A percentile compares a stretch with the other conserved stretches of the same genome.
phyloP scores from a whole-genome alignment of 371 early-diverging fungal species.

The Rhizopus stolonifer region DNA sequence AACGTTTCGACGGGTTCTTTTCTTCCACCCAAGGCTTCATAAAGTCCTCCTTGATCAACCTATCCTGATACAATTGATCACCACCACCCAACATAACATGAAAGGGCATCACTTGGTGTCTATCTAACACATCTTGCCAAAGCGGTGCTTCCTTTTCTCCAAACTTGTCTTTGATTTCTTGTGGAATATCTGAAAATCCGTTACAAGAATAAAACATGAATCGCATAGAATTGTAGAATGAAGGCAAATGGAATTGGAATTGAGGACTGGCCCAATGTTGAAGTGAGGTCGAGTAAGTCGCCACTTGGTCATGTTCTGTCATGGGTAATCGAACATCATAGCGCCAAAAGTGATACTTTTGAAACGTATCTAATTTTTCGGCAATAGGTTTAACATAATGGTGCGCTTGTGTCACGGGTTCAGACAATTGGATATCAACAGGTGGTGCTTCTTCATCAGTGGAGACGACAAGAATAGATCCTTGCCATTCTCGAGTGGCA shows the following conservation, averaged over 20 bases:
- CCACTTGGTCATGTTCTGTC: slow-evolving; percentile 15
- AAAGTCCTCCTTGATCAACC: slow-evolving; percentile 48
- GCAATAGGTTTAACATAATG: slow-evolving; percentile 6
- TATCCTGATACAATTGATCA: slow-evolving; percentile 81
- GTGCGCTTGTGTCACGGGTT: not conserved
- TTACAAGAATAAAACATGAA: slow-evolving; percentile 47
- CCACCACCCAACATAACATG: slow-evolving; percentile 85
- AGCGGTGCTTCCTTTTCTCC: slow-evolving; percentile 60
- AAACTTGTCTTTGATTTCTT: slow-evolving; percentile 50
- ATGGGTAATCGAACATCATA: slow-evolving; percentile 28
- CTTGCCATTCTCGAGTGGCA: slow-evolving; percentile 27
- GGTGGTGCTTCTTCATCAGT: slow-evolving; percentile 27
- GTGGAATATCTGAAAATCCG: slow-evolving; percentile 62
- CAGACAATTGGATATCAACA: slow-evolving; percentile 16
- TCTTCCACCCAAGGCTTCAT: slow-evolving; percentile 63
- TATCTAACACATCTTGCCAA: slow-evolving; percentile 74
- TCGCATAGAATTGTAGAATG: slow-evolving; percentile 23
- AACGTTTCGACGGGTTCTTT: slow-evolving; percentile 43
- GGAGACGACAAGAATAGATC: slow-evolving; percentile 34
- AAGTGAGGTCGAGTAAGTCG: slow-evolving; percentile 21
- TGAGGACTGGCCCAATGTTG: slow-evolving; percentile 20
- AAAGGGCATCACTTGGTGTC: slow-evolving; percentile 67
- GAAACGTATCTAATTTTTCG: slow-evolving; percentile 25
- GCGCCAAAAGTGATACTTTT: slow-evolving; percentile 38
- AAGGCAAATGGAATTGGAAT: slow-evolving; percentile 22